Conservation (phyloP, 306 rosid species). For the Arachis hypogaea region DNA sequence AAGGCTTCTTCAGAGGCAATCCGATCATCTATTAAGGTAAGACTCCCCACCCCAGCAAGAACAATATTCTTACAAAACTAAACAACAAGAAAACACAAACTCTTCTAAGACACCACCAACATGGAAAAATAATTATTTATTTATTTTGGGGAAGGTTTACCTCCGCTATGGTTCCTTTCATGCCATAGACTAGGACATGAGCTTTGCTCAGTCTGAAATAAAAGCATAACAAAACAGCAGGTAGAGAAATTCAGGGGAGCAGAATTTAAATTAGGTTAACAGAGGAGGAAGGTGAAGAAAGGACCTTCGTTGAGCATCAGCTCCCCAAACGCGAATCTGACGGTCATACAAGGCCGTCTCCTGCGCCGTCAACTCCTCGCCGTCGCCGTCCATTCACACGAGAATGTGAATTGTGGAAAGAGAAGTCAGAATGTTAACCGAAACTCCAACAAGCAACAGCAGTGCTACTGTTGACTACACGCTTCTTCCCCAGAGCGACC, state of each 20-base stretch:
- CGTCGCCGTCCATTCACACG: conserved; percentile 65
- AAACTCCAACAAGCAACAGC: no score
- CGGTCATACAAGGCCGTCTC: conserved; percentile 97
- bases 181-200: conserved; percentile 83
- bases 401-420: no score
- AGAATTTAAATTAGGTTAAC: no score
- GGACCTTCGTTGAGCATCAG: conserved; percentile 96
- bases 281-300: background rate
- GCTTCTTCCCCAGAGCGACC: no score
- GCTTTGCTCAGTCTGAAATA: conserved; percentile 80
- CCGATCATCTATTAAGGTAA: conserved; percentile 91
- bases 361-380: conserved; percentile 95
- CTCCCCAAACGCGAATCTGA: conserved; percentile 99
- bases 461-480: no score
- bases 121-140: background rate
- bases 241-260: no score
- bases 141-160: conserved; percentile 40
- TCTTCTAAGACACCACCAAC: background rate
- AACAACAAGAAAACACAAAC: conserved; percentile 31
- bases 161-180: conserved; percentile 91
- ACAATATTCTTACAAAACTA: conserved; percentile 98
- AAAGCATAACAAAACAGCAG: background rate
- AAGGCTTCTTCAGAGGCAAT: conserved; percentile 61
- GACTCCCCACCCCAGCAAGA: conserved; percentile 94
- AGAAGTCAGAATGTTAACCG: no score